Percentiles rank a stretch among this genome's conserved stretches.
These are phyloP conservation scores for Aspergillus saccharolyticus DNA, from an alignment of 495 filamentous ascomycete species.

Conservation along the genomic window DNA sequence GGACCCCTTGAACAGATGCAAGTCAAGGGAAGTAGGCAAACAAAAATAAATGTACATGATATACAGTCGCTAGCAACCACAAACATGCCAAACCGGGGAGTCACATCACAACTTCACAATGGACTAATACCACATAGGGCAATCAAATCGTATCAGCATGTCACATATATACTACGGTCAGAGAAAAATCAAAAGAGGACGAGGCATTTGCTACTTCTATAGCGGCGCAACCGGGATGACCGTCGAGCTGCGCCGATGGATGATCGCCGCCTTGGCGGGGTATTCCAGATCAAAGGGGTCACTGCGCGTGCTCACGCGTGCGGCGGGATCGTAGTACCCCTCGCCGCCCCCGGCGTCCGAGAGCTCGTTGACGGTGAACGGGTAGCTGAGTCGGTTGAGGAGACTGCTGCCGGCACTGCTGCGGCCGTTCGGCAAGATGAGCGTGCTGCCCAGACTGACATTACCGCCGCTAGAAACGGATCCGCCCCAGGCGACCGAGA, in stretches of 20 bases:
- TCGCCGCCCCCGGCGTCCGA: not conserved
- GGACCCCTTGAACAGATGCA: too few relatives aligned
- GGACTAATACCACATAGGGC: not conserved
- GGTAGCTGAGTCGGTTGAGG: slow-evolving; percentile 12
- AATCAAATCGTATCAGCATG: not conserved
- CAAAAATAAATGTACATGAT: too few relatives aligned
- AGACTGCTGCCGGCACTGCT: slow-evolving; percentile 19
- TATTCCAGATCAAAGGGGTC: slow-evolving; percentile 63
- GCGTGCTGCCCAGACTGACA: slow-evolving; percentile 18
- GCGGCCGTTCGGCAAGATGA: slow-evolving; percentile 19
- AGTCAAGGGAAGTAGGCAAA: too few relatives aligned
- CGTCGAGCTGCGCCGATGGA: slow-evolving; percentile 13
- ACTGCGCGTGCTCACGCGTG: slow-evolving; percentile 42
- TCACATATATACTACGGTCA: not conserved
- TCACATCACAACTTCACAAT: too few relatives aligned
- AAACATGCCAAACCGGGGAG: too few relatives aligned
- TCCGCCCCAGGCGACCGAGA: not conserved
- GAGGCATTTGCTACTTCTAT: not conserved
- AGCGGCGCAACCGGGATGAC: slow-evolving; percentile 8
- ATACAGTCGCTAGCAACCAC: too few relatives aligned
- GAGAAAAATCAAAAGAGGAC: too few relatives aligned
- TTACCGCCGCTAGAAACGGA: slow-evolving; percentile 25
- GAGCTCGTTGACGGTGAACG: slow-evolving; percentile 8
- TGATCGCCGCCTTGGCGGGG: slow-evolving; percentile 22
- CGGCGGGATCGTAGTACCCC: slow-evolving; percentile 1